Conservation (phyloP, 2,329 filamentous ascomycete species). For the Cylindrodendrum hubeiense region DNA sequence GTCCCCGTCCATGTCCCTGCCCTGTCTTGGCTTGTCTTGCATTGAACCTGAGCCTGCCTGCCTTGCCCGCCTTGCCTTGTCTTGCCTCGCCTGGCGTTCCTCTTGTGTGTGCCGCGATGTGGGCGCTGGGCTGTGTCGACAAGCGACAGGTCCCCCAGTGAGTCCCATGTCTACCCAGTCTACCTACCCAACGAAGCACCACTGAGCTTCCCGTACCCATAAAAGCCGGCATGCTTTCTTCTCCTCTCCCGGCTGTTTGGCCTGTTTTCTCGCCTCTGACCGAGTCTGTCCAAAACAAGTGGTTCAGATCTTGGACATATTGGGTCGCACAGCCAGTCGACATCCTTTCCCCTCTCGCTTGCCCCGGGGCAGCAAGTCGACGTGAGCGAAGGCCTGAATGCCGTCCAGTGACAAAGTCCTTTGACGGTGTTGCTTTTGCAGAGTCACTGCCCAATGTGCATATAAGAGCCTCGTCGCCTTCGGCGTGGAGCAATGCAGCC, state of each 20-base stretch:
- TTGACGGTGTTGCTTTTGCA: conserved; percentile 44
- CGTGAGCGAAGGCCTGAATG: conserved; percentile 35
- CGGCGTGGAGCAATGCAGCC: conserved; percentile 22
- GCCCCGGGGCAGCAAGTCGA: conserved; percentile 30
- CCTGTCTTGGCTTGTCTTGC: conserved; percentile 19
- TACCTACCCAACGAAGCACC: conserved; percentile 20
- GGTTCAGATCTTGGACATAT: conserved; percentile 52
- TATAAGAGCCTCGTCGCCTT: conserved; percentile 42
- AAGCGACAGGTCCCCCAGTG: conserved; percentile 32
- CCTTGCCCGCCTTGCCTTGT: conserved; percentile 1
- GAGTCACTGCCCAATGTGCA: conserved; percentile 38
- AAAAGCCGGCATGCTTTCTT: conserved; percentile 37
- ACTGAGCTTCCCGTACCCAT: conserved; percentile 41
- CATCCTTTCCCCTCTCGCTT: conserved; percentile 48
- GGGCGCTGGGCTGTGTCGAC: conserved; percentile 32
- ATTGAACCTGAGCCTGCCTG: conserved; percentile 5
- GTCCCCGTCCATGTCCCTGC: conserved; percentile 10
- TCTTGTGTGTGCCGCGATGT: conserved; percentile 4
- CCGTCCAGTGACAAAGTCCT: conserved; percentile 36
- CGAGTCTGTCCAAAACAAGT: conserved; percentile 51
- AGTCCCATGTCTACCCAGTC: not conserved
- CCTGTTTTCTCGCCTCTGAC: conserved; percentile 48
- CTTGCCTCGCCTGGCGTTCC: conserved; percentile 1
- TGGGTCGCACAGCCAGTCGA: conserved; percentile 50
- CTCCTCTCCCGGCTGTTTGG: conserved; percentile 38